Evolutionary conservation across 2,329 filamentous ascomycete genomes (phyloP), one percentile per base, ranked within the genome.

Genomic region (Xenosphaeropsis pyriputrescens): DNA sequence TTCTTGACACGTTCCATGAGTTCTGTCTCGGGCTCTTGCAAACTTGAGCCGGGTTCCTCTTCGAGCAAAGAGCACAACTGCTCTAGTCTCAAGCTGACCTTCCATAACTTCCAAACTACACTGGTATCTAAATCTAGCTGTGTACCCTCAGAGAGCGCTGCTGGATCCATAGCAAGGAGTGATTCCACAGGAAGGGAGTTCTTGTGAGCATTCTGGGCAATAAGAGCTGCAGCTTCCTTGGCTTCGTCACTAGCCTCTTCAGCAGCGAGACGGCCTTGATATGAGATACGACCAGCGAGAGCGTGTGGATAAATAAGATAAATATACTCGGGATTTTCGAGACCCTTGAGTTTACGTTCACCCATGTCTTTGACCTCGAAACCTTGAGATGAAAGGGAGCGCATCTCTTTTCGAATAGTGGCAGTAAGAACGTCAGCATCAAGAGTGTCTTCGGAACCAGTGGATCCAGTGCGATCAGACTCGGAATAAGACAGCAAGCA

Each of bases 291-390:
- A 30, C 85, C 85, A 11, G 83, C 76, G 22, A 98, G 72, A 1
- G 81, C 75, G 56, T 94, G 86, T 2, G 91, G 89, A 56, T 95
- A 98, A 56, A 98, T 82, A 41, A 93, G 78, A 60, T 94, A 96
- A 48, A 98, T 80, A 43, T 86, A 80, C 57, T 98, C 91, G 0
- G 91, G 89, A 54, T 98, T 98, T 59, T 98, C 91, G 11, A 98
- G 75, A 19, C 91, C 91, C 61, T 98, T 98, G 40, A 98, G 69
- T 54, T 94, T 95, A 47, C 81, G 80, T 59, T 96, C 88, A 35
- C 91, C 91, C 56, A 94, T 80, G 51, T 95, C 88, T 59, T 95
- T 95, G 53, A 96, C 86, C 55, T 94, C 85, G 52, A 96, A 98
- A 6, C 91, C 91, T 59, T 93, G 85, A 35, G 79, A 86, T 48